Evolutionary conservation across 2,329 filamentous ascomycete species (phyloP), one percentile per base, ranked within the genome.

Genomic region (Sclerotinia spermophila): DNA sequence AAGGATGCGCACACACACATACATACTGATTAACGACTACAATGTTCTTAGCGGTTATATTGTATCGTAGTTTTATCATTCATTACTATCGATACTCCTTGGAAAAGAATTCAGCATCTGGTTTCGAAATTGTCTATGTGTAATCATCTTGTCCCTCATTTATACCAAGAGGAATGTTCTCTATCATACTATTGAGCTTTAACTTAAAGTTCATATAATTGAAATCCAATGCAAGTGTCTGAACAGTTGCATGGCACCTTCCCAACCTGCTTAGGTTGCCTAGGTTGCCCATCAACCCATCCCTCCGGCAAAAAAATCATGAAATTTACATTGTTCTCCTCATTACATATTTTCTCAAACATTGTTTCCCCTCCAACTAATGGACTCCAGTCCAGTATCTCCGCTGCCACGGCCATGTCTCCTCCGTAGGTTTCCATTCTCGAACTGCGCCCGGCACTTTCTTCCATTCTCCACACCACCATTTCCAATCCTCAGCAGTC

Each of bases 381-480:
- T 4, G 5, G 27, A 19, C 24, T 30, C 13, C 45, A 21, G 4
- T 11, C 61, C 33, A 65, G 3, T 24, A 40, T 15, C 19, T 24
- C 13, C 45, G n/a, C 19, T 65, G 62, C 62, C 62, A 65, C 3
- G 62, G 62, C 62, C 62, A 65, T 21, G 5, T 2, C 45, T 65
- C 62, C 62, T 65, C 62, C 1, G 2, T 30, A 2, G 45, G 33
- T 53, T 40, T 53, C 62, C 62, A 65, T 33, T 42, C 62, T 33
- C 62, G 1, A 53, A 65, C 40, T n/a, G 35, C 33, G 2, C 62
- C 33, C n/a, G 62, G 62, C 45, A 65, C 45, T 40, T 53, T 65
- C 62, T 27, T 65, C 62, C 45, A 65, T 8, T 65, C 62, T 2
- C 45, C 62, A 1, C n/a, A 30, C 62, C 62, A 65, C 62, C 62